Evolutionary conservation across 495 filamentous ascomycete genomes (phyloP).

Genomic region (Aspergillus carlsbadensis): DNA sequence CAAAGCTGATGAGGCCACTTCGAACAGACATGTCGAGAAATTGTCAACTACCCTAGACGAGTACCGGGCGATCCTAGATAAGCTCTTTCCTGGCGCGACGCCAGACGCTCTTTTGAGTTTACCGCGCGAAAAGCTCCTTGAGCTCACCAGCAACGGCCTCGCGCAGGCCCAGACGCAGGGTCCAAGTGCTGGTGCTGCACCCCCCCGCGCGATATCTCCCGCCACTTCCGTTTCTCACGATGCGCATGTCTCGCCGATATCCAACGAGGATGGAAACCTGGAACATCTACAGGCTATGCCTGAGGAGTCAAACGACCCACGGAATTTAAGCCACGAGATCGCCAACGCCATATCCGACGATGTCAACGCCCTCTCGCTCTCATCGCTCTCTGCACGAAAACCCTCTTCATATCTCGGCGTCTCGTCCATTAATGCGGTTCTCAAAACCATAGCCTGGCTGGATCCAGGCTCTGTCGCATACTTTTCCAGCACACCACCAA

Average conservation of each 20-base stretch:
- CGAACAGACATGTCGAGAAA: constrained; percentile 40
- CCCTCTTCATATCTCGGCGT: constrained; percentile 77
- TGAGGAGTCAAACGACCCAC: constrained; percentile 31
- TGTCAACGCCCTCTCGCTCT: constrained; percentile 77
- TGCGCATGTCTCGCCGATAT: constrained; percentile 39
- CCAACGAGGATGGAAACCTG: constrained; percentile 41
- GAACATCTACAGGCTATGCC: constrained; percentile 45
- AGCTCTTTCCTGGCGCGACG: constrained; percentile 35
- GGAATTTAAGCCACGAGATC: constrained; percentile 37
- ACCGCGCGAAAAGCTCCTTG: constrained; percentile 50
- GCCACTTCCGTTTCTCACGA: constrained; percentile 39
- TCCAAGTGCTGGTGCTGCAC: constrained; percentile 10
- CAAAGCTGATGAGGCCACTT: not conserved
- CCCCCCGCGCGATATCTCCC: constrained; percentile 40
- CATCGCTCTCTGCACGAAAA: constrained; percentile 66
- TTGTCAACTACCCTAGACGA: constrained; percentile 41
- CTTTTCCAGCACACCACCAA: constrained; percentile 45
- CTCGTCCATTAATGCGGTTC: constrained; percentile 77
- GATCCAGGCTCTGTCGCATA: constrained; percentile 62
- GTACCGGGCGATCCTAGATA: constrained; percentile 37
- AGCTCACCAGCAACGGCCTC: constrained; percentile 28
- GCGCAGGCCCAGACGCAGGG: constrained; percentile 12
- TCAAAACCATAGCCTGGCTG: constrained; percentile 78
- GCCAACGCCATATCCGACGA: constrained; percentile 74
- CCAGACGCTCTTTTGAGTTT: constrained; percentile 43